Conservation (phyloP, 2,329 filamentous ascomycete genomes). For the Aureobasidium sp. region DNA sequence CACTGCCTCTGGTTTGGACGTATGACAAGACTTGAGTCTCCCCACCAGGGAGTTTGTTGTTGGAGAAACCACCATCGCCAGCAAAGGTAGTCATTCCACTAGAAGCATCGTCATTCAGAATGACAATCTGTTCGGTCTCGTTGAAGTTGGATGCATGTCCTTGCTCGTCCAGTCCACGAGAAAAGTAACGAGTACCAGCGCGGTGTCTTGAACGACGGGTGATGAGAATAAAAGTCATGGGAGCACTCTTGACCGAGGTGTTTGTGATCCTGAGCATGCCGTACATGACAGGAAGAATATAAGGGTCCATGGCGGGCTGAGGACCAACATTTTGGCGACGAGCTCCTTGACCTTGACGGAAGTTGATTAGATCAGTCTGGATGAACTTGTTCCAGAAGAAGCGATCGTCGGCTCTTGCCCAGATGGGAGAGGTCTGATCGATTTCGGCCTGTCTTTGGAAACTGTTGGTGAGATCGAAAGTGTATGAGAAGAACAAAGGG, state of each 20-base stretch:
- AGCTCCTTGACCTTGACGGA: constrained; percentile 56
- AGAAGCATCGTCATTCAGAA: constrained; percentile 72
- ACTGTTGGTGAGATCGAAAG: constrained; percentile 90
- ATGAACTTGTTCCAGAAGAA: constrained; percentile 99
- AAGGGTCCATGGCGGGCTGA: constrained; percentile 77
- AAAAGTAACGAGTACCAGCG: constrained; percentile 90
- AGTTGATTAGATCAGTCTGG: constrained; percentile 84
- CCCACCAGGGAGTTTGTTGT: constrained; percentile 57
- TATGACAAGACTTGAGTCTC: constrained; percentile 90
- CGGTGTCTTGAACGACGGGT: constrained; percentile 82
- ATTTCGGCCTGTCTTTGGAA: constrained; percentile 76
- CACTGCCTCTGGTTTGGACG: constrained; percentile 92
- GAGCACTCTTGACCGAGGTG: constrained; percentile 76
- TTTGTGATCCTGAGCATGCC: constrained; percentile 90
- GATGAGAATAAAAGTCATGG: constrained; percentile 79
- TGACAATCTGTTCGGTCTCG: constrained; percentile 88
- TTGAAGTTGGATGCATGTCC: constrained; percentile 99
- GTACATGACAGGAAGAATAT: constrained; percentile 90
- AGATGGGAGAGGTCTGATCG: constrained; percentile 65
- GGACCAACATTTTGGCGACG: constrained; percentile 58
- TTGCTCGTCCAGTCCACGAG: constrained; percentile 84
- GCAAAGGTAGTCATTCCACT: constrained; percentile 73
- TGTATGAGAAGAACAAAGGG: constrained; percentile 98
- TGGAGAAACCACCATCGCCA: constrained; percentile 67
- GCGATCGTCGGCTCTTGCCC: constrained; percentile 88